Base-by-base conservation (phyloP, 1,139 yeast species). In the Fermentozyma sake region DNA sequence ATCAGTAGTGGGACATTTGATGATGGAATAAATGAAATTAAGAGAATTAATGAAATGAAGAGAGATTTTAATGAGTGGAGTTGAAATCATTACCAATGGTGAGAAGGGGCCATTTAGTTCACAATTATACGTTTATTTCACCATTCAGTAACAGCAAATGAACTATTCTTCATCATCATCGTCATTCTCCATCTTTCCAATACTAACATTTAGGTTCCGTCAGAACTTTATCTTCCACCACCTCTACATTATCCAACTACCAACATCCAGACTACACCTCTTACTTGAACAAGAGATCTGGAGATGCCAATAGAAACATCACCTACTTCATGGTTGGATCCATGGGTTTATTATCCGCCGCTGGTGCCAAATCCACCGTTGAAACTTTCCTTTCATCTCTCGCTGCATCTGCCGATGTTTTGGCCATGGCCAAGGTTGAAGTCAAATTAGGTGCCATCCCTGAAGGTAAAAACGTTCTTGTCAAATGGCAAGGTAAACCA, bases 401-500 rank as follows among this genome's bases (percentile, higher is more conserved):
- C 91, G 79, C 96, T 46, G 99, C 99, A 26, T 89, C 98, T 37
- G 96, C 97, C 43, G 99, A 93, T 72, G 95, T 93, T 39, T 76
- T 93, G 68, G 98, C 98, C 38, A 80, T 93, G 95, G 98, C 99
- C 50, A 93, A 93, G 72, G 96, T 89, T 49, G 98, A 93, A 72
- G 96, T 93, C 47, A 91, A 85, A 63, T 78, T 93, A 53, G 79
- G 82, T 35, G 84, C 87, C 41, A 87, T 93, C 44, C 99, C 99
- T 50, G 89, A 83, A 61, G 98, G 98, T 65, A 89, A 89, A 72
- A 93, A 93, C 65, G 94, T 91, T 46, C 86, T 91, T 56, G 94
- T 93, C 51, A 93, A 93, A 69, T 93, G 98, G 98, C 96, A 93
- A 72, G 98, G 98, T 70, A 93, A 91, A 74, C 98, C 98, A 44